Conservation (phyloP, 257 asterid species). For the Handroanthus guayacan region DNA sequence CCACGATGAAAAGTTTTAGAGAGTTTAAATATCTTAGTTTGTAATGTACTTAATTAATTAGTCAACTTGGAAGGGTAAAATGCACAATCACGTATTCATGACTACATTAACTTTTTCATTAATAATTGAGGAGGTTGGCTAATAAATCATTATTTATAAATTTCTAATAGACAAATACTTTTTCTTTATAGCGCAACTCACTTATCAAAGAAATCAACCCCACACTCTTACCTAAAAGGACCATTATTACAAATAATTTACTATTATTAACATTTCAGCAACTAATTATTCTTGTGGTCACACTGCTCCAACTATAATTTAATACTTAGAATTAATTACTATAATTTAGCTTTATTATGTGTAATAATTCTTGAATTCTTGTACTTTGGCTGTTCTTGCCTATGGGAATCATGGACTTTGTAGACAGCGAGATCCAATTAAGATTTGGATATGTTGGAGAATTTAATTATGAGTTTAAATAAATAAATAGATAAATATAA, state of each 20-base stretch:
- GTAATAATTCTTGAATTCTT: background rate
- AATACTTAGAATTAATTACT: too few relatives aligned
- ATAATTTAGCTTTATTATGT: background rate
- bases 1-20: too few relatives aligned
- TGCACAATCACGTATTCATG: too few relatives aligned
- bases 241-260: background rate
- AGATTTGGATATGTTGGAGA: background rate
- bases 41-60: too few relatives aligned
- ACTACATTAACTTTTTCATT: too few relatives aligned
- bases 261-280: background rate
- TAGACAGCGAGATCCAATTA: background rate
- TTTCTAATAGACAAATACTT: background rate
- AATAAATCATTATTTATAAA: too few relatives aligned
- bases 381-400: background rate
- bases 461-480: too few relatives aligned
- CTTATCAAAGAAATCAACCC: too few relatives aligned
- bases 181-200: background rate
- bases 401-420: background rate
- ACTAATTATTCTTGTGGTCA: background rate
- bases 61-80: too few relatives aligned
- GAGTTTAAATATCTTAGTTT: too few relatives aligned
- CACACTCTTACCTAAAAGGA: background rate
- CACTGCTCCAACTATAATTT: background rate
- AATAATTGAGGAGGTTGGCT: too few relatives aligned
- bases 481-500: too few relatives aligned